Base-by-base conservation (phyloP, 768 basidiomycete species). In the Dioszegia hungarica region DNA sequence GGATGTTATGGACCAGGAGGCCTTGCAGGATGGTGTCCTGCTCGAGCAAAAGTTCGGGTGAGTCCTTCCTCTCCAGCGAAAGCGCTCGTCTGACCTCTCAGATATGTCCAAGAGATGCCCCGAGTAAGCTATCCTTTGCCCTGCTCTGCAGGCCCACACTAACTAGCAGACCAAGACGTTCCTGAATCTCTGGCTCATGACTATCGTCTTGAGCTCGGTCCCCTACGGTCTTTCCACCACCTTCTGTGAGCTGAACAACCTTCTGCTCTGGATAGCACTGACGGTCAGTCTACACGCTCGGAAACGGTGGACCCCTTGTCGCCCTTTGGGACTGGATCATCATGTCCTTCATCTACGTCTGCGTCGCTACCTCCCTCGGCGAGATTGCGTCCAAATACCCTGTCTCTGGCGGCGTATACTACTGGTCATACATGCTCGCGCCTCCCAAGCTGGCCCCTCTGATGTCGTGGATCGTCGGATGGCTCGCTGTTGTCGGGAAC, bases 401-500 rank as follows among this genome's bases (percentile, higher is more conserved):
- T 0, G 61, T 62, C 11, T 60, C 61, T 14, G 64, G 64, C 8
- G 64, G 64, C 27, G 52, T 61, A 3, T 66, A 66, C 56, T 66
- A 85, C 62, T 86, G 85, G 85, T 81, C 81, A 44, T 85, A 81
- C 69, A 79, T 81, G 36, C 76, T 86, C 11, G 80, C 82, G 0
- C 78, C 83, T 3, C 80, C 82, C 0, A 77, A 72, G 39, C 77
- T 76, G 45, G 78, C 81, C 44, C 72, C 84, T 6, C 56, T 85
- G 2, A 72, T 80, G 1, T 83, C 83, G 8, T 86, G 83, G 83
- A 82, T 85, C 46, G 82, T 82, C 57, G 85, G 85, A 9, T 86
- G 85, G 85, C 73, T 85, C 22, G 82, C 81, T 3, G 76, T 85
- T 65, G 83, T 84, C 28, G 85, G 85, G 22, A 82, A 84, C 5